phyloP scores from a whole-genome alignment of 768 basidiomycete genomes.

The Suillus placidus region DNA sequence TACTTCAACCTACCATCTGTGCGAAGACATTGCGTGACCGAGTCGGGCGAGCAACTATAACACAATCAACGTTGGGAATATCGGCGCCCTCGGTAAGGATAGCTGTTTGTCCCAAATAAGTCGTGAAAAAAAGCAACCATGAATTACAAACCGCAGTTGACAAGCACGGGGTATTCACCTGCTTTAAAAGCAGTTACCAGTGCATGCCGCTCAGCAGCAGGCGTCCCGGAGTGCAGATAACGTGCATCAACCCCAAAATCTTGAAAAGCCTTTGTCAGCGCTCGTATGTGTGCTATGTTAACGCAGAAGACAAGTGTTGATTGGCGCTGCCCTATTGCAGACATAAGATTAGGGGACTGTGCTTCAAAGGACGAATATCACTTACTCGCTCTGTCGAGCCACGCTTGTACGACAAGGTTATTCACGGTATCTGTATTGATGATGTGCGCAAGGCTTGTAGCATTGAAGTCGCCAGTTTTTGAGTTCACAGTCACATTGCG shows the following conservation, averaged over 20 bases:
- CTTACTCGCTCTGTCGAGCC: constrained; percentile 84
- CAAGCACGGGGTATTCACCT: constrained; percentile 79
- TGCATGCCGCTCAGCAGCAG: constrained; percentile 59
- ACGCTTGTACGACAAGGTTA: constrained; percentile 75
- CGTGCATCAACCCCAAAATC: constrained; percentile 82
- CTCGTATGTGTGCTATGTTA: constrained; percentile 76
- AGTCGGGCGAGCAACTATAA: constrained; percentile 86
- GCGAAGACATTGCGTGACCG: constrained; percentile 86
- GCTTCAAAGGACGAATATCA: constrained; percentile 12
- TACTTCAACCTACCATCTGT: constrained; percentile 71
- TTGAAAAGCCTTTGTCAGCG: constrained; percentile 73
- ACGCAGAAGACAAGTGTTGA: constrained; percentile 95
- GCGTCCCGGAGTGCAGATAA: constrained; percentile 73
- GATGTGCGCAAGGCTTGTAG: constrained; percentile 74
- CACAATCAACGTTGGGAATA: constrained; percentile 92
- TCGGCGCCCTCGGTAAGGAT: constrained; percentile 94
- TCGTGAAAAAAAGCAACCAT: background rate
- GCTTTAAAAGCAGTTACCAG: constrained; percentile 68
- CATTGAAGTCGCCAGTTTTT: constrained; percentile 78
- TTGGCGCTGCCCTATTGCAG: constrained; percentile 55
- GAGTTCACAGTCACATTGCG: constrained; percentile 65
- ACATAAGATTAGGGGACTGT: constrained; percentile 5
- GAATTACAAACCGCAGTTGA: constrained; percentile 74
- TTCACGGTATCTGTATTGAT: constrained; percentile 83
- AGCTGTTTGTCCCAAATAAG: constrained; percentile 39